Percentiles rank a stretch among this genome's conserved stretches.
Conservation (phyloP, 305 asterid species). For the Fraxinus velutina region DNA sequence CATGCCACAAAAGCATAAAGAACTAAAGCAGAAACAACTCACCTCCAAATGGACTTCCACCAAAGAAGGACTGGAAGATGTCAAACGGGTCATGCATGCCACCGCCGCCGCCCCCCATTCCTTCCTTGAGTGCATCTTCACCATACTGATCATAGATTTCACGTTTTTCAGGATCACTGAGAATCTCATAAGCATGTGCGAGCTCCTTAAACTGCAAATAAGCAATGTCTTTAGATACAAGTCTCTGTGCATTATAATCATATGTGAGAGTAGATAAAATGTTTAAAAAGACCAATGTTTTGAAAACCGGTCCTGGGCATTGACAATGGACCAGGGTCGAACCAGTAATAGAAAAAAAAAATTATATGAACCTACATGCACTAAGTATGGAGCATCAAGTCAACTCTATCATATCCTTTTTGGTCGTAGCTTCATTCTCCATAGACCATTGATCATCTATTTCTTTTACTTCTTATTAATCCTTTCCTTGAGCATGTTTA, state of each 20-base stretch:
- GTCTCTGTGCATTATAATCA: not conserved
- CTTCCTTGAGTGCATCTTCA: constrained; percentile 68
- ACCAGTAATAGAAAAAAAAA: not conserved
- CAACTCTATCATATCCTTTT: not conserved
- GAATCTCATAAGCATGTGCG: constrained; percentile 60
- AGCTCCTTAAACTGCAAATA: constrained; percentile 56
- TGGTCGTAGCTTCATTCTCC: not conserved
- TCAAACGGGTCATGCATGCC: constrained; percentile 46
- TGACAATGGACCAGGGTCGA: not conserved
- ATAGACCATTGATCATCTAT: not conserved
- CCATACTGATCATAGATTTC: constrained; percentile 52
- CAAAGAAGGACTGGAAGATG: constrained; percentile 52
- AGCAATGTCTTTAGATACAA: not conserved
- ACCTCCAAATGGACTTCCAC: constrained; percentile 44
- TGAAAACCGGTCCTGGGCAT: not conserved
- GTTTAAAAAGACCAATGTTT: not conserved
- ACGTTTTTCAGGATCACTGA: constrained; percentile 58
- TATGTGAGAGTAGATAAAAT: not conserved
- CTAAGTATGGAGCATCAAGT: not conserved
- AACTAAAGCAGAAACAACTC: not conserved
- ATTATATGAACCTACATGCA: not conserved
- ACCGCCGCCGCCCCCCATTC: constrained; percentile 41
- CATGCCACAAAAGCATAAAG: not conserved
- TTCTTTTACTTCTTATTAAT: not conserved
- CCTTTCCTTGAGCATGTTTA: not conserved